Percentiles rank a stretch among this genome's conserved stretches.
Conservation (phyloP, 2,329 filamentous ascomycete species). For the Fusarium redolens region DNA sequence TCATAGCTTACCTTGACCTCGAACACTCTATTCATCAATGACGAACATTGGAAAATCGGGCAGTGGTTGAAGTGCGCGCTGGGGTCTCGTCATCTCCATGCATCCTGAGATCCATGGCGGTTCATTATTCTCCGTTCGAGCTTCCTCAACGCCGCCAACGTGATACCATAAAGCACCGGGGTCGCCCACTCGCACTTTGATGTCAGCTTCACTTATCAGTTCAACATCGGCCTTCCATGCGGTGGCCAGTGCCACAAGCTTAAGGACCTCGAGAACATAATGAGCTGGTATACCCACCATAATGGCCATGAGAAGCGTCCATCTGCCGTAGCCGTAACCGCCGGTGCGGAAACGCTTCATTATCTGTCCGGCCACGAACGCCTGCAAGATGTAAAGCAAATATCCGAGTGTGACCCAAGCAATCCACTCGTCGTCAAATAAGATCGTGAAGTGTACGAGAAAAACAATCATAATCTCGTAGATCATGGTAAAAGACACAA, state of each 20-base stretch:
- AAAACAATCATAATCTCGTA: slow-evolving; percentile 5
- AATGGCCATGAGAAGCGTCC: background rate
- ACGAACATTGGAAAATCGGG: accelerated
- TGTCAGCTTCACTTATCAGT: background rate
- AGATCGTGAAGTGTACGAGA: background rate
- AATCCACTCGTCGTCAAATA: background rate
- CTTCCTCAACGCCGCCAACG: background rate
- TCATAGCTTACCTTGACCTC: background rate
- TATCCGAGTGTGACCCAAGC: background rate
- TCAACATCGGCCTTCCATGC: background rate
- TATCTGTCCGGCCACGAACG: background rate
- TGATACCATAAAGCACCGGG: background rate
- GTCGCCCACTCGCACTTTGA: background rate
- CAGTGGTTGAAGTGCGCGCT: background rate
- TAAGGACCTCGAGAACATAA: slow-evolving; percentile 15
- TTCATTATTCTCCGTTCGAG: background rate
- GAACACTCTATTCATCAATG: background rate
- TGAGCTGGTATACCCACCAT: background rate
- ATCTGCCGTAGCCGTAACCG: background rate
- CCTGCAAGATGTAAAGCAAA: background rate
- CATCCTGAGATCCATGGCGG: slow-evolving; percentile 3
- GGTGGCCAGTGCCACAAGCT: slow-evolving; percentile 18
- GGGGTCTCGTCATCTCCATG: background rate
- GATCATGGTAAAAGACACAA: slow-evolving; percentile 13
- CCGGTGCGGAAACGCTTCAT: background rate